A percentile compares a stretch with the other conserved stretches of the same genome.
Evolutionary conservation across 352 stramenopile species (phyloP).

Genomic region (Plasmopara viticola): DNA sequence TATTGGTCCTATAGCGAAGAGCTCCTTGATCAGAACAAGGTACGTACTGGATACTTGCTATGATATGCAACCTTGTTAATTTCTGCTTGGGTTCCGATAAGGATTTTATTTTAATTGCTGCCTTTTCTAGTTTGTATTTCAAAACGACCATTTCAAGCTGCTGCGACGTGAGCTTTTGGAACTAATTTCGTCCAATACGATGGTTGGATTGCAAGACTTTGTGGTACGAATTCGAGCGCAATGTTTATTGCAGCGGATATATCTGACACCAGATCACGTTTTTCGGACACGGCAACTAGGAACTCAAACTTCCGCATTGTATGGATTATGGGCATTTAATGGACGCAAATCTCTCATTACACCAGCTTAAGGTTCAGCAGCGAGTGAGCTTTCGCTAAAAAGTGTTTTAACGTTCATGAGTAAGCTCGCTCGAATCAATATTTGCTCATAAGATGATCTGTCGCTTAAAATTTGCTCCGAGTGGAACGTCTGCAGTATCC

Average conservation of each 20-base stretch:
- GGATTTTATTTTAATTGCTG: conserved; percentile 14
- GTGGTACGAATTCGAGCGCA: too few relatives aligned
- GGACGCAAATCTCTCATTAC: too few relatives aligned
- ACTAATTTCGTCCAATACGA: conserved; percentile 25
- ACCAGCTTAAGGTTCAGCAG: too few relatives aligned
- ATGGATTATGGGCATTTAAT: too few relatives aligned
- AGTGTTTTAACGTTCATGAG: too few relatives aligned
- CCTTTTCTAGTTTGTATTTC: conserved; percentile 29
- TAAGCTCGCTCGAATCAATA: too few relatives aligned
- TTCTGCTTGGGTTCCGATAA: conserved; percentile 6
- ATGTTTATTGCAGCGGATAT: too few relatives aligned
- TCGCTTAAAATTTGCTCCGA: conserved; percentile 19
- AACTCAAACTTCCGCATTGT: too few relatives aligned
- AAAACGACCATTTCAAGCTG: conserved; percentile 24
- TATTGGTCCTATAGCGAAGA: conserved; percentile 12
- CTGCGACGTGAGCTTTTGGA: conserved; percentile 24
- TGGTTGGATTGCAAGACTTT: conserved; percentile 33
- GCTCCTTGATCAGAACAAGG: conserved; percentile 28
- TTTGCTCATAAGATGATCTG: too few relatives aligned
- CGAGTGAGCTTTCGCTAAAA: too few relatives aligned
- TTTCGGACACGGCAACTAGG: too few relatives aligned
- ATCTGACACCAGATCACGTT: too few relatives aligned
- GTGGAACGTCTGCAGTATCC: conserved; percentile 14
- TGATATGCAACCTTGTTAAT: conserved; percentile 26
- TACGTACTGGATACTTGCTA: conserved; percentile 26